These are phyloP conservation scores for Lichtheimia ramosa DNA, from an alignment of 371 early-diverging fungal genomes.

Conservation along the genomic window DNA sequence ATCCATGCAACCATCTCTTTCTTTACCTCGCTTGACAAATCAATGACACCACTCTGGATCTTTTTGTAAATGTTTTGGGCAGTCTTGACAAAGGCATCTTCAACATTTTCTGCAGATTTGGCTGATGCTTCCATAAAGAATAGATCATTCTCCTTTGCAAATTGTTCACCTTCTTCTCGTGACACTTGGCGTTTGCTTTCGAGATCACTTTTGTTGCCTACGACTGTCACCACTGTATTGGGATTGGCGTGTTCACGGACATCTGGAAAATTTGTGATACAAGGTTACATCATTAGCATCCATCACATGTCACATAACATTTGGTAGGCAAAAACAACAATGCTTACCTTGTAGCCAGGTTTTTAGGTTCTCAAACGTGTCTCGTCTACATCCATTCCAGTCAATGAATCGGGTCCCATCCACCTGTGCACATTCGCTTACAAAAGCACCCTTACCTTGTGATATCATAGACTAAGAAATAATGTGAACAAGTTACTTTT, in stretches of 20 bases:
- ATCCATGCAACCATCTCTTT: background rate
- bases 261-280: constrained; percentile 35
- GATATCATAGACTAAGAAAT: constrained; percentile 47
- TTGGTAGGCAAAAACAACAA: constrained; percentile 1
- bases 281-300: background rate
- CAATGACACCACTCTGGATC: constrained; percentile 45
- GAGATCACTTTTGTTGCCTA: constrained; percentile 95
- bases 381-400: constrained; percentile 55
- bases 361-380: constrained; percentile 88
- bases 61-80: constrained; percentile 44
- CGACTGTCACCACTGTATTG: constrained; percentile 87
- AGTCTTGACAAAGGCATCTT: constrained; percentile 61
- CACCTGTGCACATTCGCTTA: background rate
- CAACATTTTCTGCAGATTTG: constrained; percentile 90
- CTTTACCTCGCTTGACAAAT: constrained; percentile 44
- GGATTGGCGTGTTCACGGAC: constrained; percentile 88
- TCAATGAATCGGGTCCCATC: background rate
- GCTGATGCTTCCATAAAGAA: constrained; percentile 95
- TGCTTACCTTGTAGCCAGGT: constrained; percentile 86
- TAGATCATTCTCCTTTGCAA: constrained; percentile 83
- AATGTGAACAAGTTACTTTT: background rate
- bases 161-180: constrained; percentile 85
- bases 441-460: constrained; percentile 28
- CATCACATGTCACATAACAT: background rate
- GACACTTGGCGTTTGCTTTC: constrained; percentile 81